A percentile compares a stretch with the other conserved stretches of the same genome.
Evolutionary conservation across 495 filamentous ascomycete genomes (phyloP).

Genomic region (Lasiosphaeria miniovina): DNA sequence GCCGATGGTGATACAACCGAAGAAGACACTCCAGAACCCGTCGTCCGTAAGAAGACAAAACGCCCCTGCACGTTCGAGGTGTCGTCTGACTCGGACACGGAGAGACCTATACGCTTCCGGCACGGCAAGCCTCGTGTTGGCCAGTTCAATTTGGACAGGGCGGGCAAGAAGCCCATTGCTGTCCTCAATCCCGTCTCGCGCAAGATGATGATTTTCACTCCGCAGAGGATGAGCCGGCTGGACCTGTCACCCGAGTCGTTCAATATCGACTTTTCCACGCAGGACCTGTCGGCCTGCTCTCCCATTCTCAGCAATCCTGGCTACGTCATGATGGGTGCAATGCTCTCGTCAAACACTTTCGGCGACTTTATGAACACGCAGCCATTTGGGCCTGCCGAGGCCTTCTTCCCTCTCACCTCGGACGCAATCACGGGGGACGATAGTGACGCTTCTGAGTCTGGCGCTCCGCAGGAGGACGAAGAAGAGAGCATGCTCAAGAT

Average conservation of each 20-base stretch:
- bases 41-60: constrained; percentile 52
- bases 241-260: constrained; percentile 47
- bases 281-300: constrained; percentile 40
- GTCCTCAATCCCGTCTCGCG: constrained; percentile 67
- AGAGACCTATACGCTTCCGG: constrained; percentile 32
- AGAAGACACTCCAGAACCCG: constrained; percentile 63
- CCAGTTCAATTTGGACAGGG: constrained; percentile 52
- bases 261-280: constrained; percentile 47
- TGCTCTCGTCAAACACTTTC: constrained; percentile 50
- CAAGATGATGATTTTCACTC: constrained; percentile 65
- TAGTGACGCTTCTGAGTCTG: constrained; percentile 38
- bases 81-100: constrained; percentile 46
- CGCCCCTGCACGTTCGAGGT: constrained; percentile 36
- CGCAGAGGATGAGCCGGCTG: constrained; percentile 33
- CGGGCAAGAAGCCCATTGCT: constrained; percentile 68
- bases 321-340: constrained; percentile 74
- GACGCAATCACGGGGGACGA: constrained; percentile 41
- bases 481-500: constrained; percentile 63
- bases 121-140: constrained; percentile 47
- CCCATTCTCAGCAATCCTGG: constrained; percentile 66
- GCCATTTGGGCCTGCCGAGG: constrained; percentile 69
- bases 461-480: constrained; percentile 55
- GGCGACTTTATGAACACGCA: constrained; percentile 60
- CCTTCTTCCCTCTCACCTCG: constrained; percentile 67
- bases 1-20: constrained; percentile 86